Percentiles rank a stretch among this genome's conserved stretches.
phyloP scores from a whole-genome alignment of 805 yeast species.

The Zygosaccharomyces rouxii region DNA sequence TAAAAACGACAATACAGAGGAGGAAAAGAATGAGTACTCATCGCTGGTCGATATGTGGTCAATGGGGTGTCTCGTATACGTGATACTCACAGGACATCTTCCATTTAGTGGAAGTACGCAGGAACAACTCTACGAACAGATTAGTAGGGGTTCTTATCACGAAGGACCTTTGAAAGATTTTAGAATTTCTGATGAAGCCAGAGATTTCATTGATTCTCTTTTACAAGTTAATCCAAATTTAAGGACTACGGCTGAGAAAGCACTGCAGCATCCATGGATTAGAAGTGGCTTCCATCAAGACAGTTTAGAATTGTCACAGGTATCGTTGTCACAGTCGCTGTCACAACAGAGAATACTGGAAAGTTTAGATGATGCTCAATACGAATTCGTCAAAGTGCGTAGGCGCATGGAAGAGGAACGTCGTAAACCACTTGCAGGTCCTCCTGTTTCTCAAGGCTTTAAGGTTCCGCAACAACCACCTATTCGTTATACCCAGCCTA shows the following conservation, averaged over 20 bases:
- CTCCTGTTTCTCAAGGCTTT: constrained; percentile 21
- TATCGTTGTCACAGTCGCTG: constrained; percentile 66
- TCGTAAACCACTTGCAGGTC: constrained; percentile 10
- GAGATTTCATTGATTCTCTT: constrained; percentile 64
- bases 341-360: constrained; percentile 56
- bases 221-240: constrained; percentile 71
- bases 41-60: constrained; percentile 97
- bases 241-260: constrained; percentile 71
- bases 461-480: constrained; percentile 30
- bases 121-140: constrained; percentile 73
- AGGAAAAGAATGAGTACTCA: constrained; percentile 51
- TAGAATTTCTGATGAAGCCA: constrained; percentile 62
- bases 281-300: constrained; percentile 16
- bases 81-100: constrained; percentile 83
- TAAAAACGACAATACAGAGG: constrained; percentile 23
- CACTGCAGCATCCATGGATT: constrained; percentile 84
- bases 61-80: constrained; percentile 89
- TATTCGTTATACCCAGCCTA: constrained; percentile 29
- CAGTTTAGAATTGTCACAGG: constrained; percentile 31
- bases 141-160: constrained; percentile 73
- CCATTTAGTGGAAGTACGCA: constrained; percentile 95
- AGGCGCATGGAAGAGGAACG: constrained; percentile 18
- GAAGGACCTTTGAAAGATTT: constrained; percentile 66
- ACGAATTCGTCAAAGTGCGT: constrained; percentile 26
- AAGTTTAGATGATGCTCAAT: constrained; percentile 34